Conservation (phyloP, 2,329 filamentous ascomycete species). For the Fusarium sp. region DNA sequence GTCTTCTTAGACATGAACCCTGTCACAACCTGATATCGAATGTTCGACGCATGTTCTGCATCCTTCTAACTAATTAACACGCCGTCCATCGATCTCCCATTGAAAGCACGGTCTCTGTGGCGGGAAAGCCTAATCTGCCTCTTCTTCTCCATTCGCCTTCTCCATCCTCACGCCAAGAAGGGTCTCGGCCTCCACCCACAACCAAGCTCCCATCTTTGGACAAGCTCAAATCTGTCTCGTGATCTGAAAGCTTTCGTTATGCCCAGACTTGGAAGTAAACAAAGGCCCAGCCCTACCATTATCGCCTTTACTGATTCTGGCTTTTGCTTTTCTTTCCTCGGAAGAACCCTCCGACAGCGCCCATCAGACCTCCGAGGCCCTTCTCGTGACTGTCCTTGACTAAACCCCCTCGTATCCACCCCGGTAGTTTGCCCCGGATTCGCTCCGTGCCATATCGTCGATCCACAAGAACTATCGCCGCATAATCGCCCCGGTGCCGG, state of each 20-base stretch:
- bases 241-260: background rate
- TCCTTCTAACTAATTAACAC: background rate
- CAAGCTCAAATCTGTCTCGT: conserved; percentile 16
- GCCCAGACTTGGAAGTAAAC: background rate
- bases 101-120: conserved; percentile 7
- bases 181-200: conserved; percentile 25
- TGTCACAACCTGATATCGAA: conserved; percentile 27
- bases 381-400: conserved; percentile 56
- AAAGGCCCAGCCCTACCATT: background rate
- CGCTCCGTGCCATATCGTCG: conserved; percentile 76
- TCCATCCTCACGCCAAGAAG: conserved; percentile 24
- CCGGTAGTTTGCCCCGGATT: conserved; percentile 81
- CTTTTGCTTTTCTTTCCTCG: conserved; percentile 52
- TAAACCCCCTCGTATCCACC: conserved; percentile 84
- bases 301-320: background rate
- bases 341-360: conserved; percentile 65
- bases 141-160: conserved; percentile 21
- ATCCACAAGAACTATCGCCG: conserved; percentile 87
- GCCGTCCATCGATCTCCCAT: conserved; percentile 6
- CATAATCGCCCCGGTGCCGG: conserved; percentile 86
- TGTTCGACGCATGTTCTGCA: conserved; percentile 34
- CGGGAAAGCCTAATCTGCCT: conserved; percentile 15
- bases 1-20: background rate
- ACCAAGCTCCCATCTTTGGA: conserved; percentile 19
- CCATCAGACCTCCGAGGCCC: conserved; percentile 67